phyloP scores from a whole-genome alignment of 768 basidiomycete genomes.

The Coprinopsis cinerea region DNA sequence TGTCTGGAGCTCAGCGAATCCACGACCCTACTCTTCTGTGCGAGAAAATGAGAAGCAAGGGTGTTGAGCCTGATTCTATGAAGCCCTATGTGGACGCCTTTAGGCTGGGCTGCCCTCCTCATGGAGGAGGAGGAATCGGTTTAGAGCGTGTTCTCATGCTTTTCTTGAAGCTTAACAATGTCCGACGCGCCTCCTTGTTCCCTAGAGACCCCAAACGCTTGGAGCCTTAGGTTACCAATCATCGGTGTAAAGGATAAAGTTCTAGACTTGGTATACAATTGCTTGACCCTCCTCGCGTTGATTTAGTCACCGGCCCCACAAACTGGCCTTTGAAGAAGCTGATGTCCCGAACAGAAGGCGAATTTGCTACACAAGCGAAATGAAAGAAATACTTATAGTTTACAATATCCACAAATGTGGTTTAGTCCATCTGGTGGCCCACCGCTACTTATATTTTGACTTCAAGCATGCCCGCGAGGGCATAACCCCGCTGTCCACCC shows the following conservation, averaged over 20 bases:
- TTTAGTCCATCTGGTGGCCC: neutral
- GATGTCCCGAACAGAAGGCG: conserved; percentile 18
- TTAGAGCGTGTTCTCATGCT: conserved; percentile 95
- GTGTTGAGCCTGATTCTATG: conserved; percentile 90
- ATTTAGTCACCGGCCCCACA: neutral
- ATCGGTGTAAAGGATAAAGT: neutral
- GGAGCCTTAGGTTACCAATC: conserved; percentile 52
- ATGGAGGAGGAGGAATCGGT: conserved; percentile 95
- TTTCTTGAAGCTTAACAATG: conserved; percentile 95
- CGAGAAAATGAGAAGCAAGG: conserved; percentile 81
- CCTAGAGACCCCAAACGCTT: conserved; percentile 95
- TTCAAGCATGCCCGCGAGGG: neutral
- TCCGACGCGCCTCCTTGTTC: conserved; percentile 88
- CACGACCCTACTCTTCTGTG: conserved; percentile 82
- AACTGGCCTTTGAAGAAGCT: neutral
- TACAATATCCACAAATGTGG: neutral
- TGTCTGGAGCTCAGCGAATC: conserved; percentile 96
- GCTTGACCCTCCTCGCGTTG: neutral
- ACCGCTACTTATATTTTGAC: conserved; percentile 1
- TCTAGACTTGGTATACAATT: conserved; percentile 3
- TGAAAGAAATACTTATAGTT: neutral
- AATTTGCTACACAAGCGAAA: neutral
- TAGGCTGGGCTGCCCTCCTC: conserved; percentile 90
- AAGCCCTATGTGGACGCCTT: conserved; percentile 91
- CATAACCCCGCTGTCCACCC: neutral